Evolutionary conservation across 768 basidiomycete genomes (phyloP).

Genomic region (Calocera viscosa): DNA sequence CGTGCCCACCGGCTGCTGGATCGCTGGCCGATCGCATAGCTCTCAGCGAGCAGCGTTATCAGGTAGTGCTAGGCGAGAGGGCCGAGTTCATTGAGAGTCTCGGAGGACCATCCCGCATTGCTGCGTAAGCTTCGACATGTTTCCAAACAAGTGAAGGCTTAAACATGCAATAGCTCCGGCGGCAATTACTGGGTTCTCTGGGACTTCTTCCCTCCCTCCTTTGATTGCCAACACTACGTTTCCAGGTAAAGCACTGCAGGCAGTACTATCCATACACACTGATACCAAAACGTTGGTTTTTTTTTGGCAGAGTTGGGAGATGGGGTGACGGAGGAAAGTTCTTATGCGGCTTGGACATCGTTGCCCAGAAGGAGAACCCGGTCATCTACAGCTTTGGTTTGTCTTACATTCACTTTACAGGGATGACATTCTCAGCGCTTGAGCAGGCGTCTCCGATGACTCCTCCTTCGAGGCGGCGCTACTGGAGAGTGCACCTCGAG

Average conservation of each 20-base stretch:
- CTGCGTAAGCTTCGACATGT: not conserved
- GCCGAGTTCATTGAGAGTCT: slow-evolving; percentile 8
- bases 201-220: slow-evolving; percentile 18
- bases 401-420: not conserved
- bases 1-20: no score
- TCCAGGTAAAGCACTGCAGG: no score
- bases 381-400: slow-evolving; percentile 16
- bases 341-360: slow-evolving; percentile 11
- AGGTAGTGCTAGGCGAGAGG: not conserved
- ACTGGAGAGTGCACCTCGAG: not conserved
- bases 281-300: no score
- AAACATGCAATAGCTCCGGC: not conserved
- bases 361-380: slow-evolving; percentile 7
- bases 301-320: no score
- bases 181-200: slow-evolving; percentile 9
- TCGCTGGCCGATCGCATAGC: not conserved
- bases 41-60: slow-evolving; percentile 10
- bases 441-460: slow-evolving; percentile 10
- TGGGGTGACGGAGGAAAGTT: slow-evolving; percentile 14
- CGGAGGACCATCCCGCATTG: not conserved
- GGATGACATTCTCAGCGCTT: not conserved
- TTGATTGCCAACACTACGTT: slow-evolving; percentile 15
- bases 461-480: slow-evolving; percentile 15
- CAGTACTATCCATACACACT: no score
- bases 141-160: not conserved